Base-by-base conservation (phyloP, 2,329 filamentous ascomycete genomes). In the Tolypocladium sp. region DNA sequence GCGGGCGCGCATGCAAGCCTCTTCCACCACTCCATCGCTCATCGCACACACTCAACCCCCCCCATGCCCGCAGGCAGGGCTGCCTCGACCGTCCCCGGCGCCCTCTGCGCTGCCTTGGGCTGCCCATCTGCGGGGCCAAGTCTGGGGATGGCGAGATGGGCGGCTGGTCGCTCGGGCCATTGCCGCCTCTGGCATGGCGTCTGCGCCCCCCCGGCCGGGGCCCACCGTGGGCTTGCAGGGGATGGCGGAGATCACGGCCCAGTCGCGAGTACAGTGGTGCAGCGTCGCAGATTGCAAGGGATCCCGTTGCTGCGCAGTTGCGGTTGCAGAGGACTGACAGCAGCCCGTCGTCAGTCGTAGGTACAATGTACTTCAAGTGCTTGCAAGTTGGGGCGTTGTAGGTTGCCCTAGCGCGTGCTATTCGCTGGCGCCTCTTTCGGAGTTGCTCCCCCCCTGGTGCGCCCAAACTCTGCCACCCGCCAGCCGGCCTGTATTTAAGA, bases 91-190 rank as follows among this genome's bases (percentile, higher is more conserved):
- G 9, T 7, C 33, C n/a, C n/a, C n/a, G n/a, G n/a, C n/a, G n/a
- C n/a, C 33, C 33, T 20, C 46, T 30, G 46, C 44, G 46, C 27
- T 20, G 46, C 13, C 25, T 49, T 13, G 44, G 44, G 44, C 46
- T 15, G 46, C 49, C 4, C 49, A 35, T 4, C 38, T 46, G 57
- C 55, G 59, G 59, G 59, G 57, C 55, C 46, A 20, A 61, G 57
- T 61, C 60, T 58, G 60, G 60, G 60, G 57, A 59, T 53, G 55
- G 60, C 51, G n/a, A 57, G 56, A 53, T 57, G 56, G 56, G 41
- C 41, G 22, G 12, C 33, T 37, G 52, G 44, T 54, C 25, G 51
- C 57, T 61, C 59, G 57, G 59, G 22, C 56, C 27, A 52, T 59
- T 59, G 33, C 60, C 56, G 53, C 37, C 38, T 59, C 52, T 37